Conservation (phyloP, 768 basidiomycete species). For the Leccinum rimulosum region DNA sequence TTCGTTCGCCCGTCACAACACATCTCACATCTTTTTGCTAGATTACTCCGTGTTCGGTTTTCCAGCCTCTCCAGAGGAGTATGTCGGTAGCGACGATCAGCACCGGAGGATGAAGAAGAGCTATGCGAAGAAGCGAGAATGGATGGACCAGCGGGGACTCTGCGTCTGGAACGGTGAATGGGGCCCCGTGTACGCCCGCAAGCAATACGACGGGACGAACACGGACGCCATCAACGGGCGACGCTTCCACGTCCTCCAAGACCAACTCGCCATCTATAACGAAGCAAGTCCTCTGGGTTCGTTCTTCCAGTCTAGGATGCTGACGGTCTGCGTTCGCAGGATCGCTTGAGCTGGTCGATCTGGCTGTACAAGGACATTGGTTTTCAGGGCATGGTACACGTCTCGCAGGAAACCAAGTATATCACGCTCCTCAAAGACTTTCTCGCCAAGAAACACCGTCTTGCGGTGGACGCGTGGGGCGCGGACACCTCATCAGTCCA, state of each 20-base stretch:
- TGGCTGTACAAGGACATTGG: slow-evolving; percentile 88
- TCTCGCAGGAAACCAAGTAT: slow-evolving; percentile 67
- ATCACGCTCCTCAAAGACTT: slow-evolving; percentile 66
- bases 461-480: slow-evolving; percentile 79
- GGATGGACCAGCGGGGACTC: slow-evolving; percentile 66
- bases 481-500: slow-evolving; percentile 57
- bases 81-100: slow-evolving; percentile 54
- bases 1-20: not conserved
- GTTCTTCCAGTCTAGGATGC: not conserved
- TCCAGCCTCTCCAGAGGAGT: slow-evolving; percentile 54
- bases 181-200: slow-evolving; percentile 77
- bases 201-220: slow-evolving; percentile 52
- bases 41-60: slow-evolving; percentile 57
- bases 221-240: slow-evolving; percentile 65
- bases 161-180: slow-evolving; percentile 83
- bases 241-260: slow-evolving; percentile 64
- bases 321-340: slow-evolving; percentile 33
- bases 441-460: slow-evolving; percentile 73
- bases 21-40: slow-evolving; percentile 1
- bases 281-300: slow-evolving; percentile 18
- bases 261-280: slow-evolving; percentile 73
- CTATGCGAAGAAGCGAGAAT: slow-evolving; percentile 73
- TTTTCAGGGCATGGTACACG: slow-evolving; percentile 84
- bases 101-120: slow-evolving; percentile 47
- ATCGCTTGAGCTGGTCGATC: slow-evolving; percentile 75